Evolutionary conservation across 2,329 filamentous ascomycete species (phyloP).

Genomic region (Pseudogymnoascus sp.): DNA sequence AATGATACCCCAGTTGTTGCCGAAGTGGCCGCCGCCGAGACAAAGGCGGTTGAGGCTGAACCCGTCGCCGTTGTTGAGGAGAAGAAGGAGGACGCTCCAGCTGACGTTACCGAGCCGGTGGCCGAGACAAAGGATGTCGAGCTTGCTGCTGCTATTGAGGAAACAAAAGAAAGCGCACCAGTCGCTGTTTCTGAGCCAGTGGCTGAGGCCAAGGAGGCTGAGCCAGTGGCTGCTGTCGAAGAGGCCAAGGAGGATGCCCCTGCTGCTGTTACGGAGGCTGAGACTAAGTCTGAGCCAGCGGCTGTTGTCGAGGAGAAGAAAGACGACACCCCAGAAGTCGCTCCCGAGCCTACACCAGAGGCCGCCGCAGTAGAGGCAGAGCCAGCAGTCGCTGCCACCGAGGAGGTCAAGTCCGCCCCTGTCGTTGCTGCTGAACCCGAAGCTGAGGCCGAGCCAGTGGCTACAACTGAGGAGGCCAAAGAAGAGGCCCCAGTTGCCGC

Average conservation of each 20-base stretch:
- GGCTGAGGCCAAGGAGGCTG: background rate
- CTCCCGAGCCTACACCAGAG: background rate
- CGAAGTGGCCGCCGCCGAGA: background rate
- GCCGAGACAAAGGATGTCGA: background rate
- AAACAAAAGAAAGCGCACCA: background rate
- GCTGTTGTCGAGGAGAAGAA: background rate
- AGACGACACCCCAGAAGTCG: background rate
- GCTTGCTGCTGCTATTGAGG: background rate
- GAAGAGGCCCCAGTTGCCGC: background rate
- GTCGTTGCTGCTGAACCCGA: background rate
- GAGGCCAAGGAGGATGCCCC: background rate
- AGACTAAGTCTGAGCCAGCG: background rate
- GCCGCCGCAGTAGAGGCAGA: background rate
- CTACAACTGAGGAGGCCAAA: background rate
- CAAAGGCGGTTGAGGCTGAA: background rate
- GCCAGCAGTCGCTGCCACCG: background rate
- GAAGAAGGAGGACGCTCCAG: background rate
- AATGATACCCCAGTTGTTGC: constrained; percentile 1
- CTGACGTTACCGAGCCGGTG: background rate
- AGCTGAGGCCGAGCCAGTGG: background rate
- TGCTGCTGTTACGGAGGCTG: background rate
- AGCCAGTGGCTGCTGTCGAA: background rate
- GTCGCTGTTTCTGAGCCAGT: background rate
- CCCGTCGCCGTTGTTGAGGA: background rate
- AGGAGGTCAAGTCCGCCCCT: background rate